Conservation (phyloP, 148 eudicot species). For the Nepenthes mirabilis region DNA sequence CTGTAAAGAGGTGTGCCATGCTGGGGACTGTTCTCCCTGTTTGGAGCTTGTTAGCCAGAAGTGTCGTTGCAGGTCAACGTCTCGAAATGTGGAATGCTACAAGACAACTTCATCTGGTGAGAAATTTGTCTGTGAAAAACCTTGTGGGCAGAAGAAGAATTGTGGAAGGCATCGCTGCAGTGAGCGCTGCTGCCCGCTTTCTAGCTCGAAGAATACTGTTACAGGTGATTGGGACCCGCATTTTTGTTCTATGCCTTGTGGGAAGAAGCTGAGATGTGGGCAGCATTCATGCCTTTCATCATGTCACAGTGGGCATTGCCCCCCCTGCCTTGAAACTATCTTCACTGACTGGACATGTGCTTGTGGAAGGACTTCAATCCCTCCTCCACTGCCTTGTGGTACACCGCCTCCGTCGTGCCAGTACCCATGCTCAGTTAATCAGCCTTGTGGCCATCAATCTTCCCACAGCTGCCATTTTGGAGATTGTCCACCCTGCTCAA, state of each 20-base stretch:
- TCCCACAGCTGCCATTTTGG: constrained; percentile 96
- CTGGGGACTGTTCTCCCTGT: constrained; percentile 70
- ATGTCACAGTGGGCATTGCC: constrained; percentile 96
- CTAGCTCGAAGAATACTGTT: constrained; percentile 24
- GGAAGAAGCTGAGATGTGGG: constrained; percentile 87
- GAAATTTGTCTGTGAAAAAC: constrained; percentile 58
- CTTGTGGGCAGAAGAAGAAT: constrained; percentile 83
- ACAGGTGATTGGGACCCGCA: constrained; percentile 66
- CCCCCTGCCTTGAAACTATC: constrained; percentile 89
- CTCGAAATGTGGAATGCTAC: constrained; percentile 71
- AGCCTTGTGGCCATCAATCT: constrained; percentile 89
- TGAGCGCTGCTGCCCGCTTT: constrained; percentile 88
- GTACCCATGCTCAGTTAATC: constrained; percentile 64
- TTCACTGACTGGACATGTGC: constrained; percentile 83
- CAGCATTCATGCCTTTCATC: constrained; percentile 71
- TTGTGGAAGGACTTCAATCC: constrained; percentile 81
- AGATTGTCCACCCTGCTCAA: constrained; percentile 81
- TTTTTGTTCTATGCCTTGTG: constrained; percentile 81
- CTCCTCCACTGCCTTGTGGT: constrained; percentile 90
- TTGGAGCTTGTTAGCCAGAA: constrained; percentile 55
- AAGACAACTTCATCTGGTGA: constrained; percentile 34
- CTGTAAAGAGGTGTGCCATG: constrained; percentile 63
- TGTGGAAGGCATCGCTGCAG: constrained; percentile 98
- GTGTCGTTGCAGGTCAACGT: constrained; percentile 78
- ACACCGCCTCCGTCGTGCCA: constrained; percentile 90